These are phyloP conservation scores for Botrytis tulipae DNA, from an alignment of 2,329 filamentous ascomycete species.

Conservation along the genomic window DNA sequence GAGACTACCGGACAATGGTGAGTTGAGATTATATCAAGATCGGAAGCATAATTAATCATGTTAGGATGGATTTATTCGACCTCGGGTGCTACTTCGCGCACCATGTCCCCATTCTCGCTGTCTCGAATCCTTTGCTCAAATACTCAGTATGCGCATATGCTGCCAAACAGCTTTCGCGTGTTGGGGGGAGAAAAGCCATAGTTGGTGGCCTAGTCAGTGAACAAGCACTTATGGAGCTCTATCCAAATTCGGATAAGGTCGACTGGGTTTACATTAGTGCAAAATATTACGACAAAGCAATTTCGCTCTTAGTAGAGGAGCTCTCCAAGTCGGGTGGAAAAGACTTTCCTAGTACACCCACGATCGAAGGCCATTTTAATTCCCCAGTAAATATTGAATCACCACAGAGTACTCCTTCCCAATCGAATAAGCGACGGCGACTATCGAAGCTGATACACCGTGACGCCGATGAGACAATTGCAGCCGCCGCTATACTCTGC, in stretches of 20 bases:
- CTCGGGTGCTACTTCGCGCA: constrained; percentile 58
- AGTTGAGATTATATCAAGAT: constrained; percentile 23
- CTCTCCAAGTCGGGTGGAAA: constrained; percentile 36
- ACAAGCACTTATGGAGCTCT: constrained; percentile 52
- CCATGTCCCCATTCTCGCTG: constrained; percentile 57
- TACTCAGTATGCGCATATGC: constrained; percentile 59
- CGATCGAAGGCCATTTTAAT: constrained; percentile 35
- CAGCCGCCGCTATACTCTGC: constrained; percentile 64
- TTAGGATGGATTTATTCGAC: constrained; percentile 54
- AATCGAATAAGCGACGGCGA: constrained; percentile 43
- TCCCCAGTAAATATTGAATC: constrained; percentile 32
- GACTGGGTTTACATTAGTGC: constrained; percentile 61
- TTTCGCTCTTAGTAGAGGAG: constrained; percentile 48
- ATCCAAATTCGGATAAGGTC: constrained; percentile 45
- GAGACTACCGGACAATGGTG: constrained; percentile 59
- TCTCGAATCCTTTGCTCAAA: constrained; percentile 47
- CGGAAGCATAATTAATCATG: constrained; percentile 12
- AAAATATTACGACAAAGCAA: constrained; percentile 59
- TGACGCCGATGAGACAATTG: constrained; percentile 58
- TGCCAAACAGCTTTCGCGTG: constrained; percentile 58
- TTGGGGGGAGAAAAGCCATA: constrained; percentile 51
- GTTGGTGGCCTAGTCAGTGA: constrained; percentile 47
- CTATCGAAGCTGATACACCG: constrained; percentile 42
- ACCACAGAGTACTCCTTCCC: constrained; percentile 32
- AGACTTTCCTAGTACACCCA: constrained; percentile 35